Conservation (phyloP, 75 land plant genomes). For the Cunninghamia lanceolata region DNA sequence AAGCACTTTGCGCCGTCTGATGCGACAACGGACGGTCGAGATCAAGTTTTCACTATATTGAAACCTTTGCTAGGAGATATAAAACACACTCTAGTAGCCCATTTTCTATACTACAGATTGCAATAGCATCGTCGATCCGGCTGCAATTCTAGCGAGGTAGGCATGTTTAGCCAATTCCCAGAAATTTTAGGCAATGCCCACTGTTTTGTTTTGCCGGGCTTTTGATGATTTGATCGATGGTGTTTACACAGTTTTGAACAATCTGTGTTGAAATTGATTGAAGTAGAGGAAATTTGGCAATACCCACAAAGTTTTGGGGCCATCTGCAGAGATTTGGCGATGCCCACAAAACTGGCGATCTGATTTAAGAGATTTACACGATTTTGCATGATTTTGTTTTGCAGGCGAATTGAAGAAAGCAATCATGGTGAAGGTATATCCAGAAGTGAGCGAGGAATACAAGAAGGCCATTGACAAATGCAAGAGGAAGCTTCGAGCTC, state of each 20-base stretch:
- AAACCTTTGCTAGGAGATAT: not conserved
- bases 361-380: not conserved
- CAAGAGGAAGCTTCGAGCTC: constrained; percentile 73
- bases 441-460: constrained; percentile 79
- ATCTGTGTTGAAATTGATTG: not conserved
- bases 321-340: not conserved
- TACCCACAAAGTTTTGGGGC: not conserved
- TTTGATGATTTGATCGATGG: not conserved
- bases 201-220: not conserved
- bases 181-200: not conserved
- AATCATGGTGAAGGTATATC: constrained; percentile 39
- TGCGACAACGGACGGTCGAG: not conserved
- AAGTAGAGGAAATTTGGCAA: not conserved
- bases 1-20: not conserved
- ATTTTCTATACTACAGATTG: not conserved
- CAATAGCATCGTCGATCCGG: not conserved
- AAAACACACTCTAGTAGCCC: not conserved
- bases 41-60: not conserved
- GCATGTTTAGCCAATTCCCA: not conserved
- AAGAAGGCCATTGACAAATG: constrained; percentile 60
- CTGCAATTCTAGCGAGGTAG: not conserved
- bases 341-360: not conserved
- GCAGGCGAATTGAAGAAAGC: not conserved
- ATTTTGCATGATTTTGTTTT: not conserved
- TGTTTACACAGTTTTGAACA: not conserved